A percentile compares a stretch with the other conserved stretches of the same genome.
Conservation (phyloP, 306 rosid species). For the Inga oerstediana region DNA sequence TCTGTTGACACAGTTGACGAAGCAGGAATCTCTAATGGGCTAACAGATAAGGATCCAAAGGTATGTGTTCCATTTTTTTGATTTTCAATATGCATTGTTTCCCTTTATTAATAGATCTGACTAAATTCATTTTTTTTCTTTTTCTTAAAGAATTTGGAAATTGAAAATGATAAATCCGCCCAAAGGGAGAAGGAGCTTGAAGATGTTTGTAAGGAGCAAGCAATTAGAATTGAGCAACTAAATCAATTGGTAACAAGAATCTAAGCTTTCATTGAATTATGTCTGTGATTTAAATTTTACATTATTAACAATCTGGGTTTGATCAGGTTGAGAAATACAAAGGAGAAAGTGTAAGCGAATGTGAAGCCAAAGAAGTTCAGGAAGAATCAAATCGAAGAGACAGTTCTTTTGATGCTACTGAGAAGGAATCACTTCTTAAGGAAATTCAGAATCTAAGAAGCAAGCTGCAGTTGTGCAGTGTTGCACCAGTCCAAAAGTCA, state of each 20-base stretch:
- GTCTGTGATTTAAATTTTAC: conserved; percentile 27
- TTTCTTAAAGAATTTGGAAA: conserved; percentile 37
- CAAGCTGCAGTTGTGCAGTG: conserved; percentile 63
- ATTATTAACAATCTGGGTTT: conserved; percentile 24
- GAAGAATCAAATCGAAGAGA: conserved; percentile 50
- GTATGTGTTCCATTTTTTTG: conserved; percentile 36
- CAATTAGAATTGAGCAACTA: conserved; percentile 66
- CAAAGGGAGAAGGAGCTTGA: conserved; percentile 61
- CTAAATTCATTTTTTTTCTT: conserved; percentile 2
- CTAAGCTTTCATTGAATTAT: conserved; percentile 20
- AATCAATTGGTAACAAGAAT: conserved; percentile 60
- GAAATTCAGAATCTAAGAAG: conserved; percentile 74
- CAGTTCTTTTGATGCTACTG: conserved; percentile 54
- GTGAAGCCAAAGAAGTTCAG: conserved; percentile 73
- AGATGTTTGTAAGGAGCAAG: conserved; percentile 67
- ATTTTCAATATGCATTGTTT: conserved; percentile 4
- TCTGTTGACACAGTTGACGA: conserved; percentile 40
- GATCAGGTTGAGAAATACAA: conserved; percentile 63
- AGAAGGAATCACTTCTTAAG: conserved; percentile 83
- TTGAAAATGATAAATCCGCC: conserved; percentile 31
- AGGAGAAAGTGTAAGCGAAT: conserved; percentile 47
- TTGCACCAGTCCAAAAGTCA: conserved; percentile 60
- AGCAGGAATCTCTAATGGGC: conserved; percentile 36
- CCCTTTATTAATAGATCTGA: neutral
- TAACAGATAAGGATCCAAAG: conserved; percentile 40